Base-by-base conservation (phyloP, 495 filamentous ascomycete species). In the Trichoderma gamsii region DNA sequence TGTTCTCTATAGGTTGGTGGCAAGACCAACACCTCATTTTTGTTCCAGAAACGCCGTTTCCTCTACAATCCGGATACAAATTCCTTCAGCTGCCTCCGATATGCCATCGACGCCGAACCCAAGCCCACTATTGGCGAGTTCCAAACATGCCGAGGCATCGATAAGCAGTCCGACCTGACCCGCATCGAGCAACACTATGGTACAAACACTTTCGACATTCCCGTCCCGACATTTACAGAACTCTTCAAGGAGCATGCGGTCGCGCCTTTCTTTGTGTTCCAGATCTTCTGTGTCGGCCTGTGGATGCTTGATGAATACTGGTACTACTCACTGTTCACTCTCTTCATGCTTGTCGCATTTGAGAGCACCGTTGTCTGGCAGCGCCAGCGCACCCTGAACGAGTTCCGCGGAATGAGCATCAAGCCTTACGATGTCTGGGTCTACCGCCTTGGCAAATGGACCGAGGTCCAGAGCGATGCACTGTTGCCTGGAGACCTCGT, bases 231-330 rank as follows among this genome's bases (percentile, higher is more conserved):
- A 16, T 99, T 99, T 71, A 86, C 89, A 44, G 95, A 99, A 79
- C 87, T 99, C 65, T 99, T 96, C 85, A 89, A 95, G 79, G 96
- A 99, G 77, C 95, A 99, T 79, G 94, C 95, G 27, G 95, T 99
- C 41, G 95, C 95, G 41, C 95, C 95, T 15, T 99, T 99, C 85
- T 99, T 99, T 77, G 92, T 99, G 65, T 99, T 99, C 80, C 95
- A 99, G 81, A 82, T 99, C 51, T 99, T 99, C 82, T 98, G 96
- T 71, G 95, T 99, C 68, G 95, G 96, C 35, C 81, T 99, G 69
- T 99, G 95, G 95, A 92, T 97, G 89, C 77, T 99, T 77, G 95
- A 99, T 77, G 95, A 99, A 79, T 98, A 97, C 80, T 99, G 95
- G 95, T 99, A 99, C 80, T 99, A 98, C 77, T 99, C 95, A 69